phyloP scores from a whole-genome alignment of 768 basidiomycete species.

The Mycena polygramma region DNA sequence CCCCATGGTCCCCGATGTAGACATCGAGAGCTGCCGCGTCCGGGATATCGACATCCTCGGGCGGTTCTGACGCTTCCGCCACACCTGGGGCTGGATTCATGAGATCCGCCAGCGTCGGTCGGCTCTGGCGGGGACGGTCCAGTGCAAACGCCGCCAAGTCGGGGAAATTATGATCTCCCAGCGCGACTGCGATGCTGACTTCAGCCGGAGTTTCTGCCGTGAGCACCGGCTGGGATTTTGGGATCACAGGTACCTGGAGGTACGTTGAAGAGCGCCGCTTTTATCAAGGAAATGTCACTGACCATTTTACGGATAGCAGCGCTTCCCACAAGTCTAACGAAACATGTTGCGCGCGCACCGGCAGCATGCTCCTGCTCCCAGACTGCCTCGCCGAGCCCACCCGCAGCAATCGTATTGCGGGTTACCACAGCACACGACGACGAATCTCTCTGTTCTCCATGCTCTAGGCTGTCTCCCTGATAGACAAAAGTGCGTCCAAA shows the following conservation, averaged over 20 bases:
- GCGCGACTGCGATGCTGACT: conserved; percentile 11
- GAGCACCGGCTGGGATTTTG: background rate
- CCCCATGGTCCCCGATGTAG: conserved; percentile 8
- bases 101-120: conserved; percentile 3
- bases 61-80: too few species aligned
- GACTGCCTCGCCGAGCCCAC: background rate
- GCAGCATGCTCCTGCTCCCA: conserved; percentile 18
- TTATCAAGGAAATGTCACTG: background rate
- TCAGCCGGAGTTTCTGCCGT: background rate
- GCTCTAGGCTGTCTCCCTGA: conserved; percentile 9
- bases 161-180: conserved; percentile 13
- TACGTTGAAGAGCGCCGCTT: background rate
- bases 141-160: conserved; percentile 1
- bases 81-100: background rate
- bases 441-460: background rate
- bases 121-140: background rate
- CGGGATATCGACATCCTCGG: too few species aligned
- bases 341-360: background rate
- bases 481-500: conserved; percentile 1
- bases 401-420: background rate
- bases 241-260: background rate
- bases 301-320: conserved; percentile 15
- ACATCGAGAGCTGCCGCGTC: too few species aligned
- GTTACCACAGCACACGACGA: background rate
- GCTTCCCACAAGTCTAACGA: conserved; percentile 3